Percentiles rank a stretch among this genome's conserved stretches.
These are phyloP conservation scores for Candida qinlingensis DNA, from an alignment of 805 yeast genomes.

Conservation along the genomic window DNA sequence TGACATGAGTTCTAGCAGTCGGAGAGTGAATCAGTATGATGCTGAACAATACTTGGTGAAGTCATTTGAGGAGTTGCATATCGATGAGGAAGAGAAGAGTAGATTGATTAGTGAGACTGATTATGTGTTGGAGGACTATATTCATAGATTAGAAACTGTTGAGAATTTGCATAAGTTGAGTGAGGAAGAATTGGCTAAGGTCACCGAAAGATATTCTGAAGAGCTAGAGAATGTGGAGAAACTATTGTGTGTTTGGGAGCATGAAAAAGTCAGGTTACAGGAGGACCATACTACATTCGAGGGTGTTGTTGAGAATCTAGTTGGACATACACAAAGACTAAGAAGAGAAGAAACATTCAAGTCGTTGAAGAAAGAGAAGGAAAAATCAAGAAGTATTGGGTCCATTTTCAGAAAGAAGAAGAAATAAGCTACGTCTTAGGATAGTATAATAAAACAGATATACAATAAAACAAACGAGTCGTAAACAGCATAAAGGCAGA, in stretches of 20 bases:
- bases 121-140: slow-evolving; percentile 14
- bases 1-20: slow-evolving; percentile 26
- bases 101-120: slow-evolving; percentile 22
- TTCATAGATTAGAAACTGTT: slow-evolving; percentile 11
- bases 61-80: slow-evolving; percentile 27
- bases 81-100: slow-evolving; percentile 29
- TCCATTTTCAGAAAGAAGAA: slow-evolving; percentile 8
- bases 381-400: slow-evolving; percentile 14
- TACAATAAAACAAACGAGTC: no score
- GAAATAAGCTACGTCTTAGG: neutral
- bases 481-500: no score
- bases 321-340: slow-evolving; percentile 83
- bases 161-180: slow-evolving; percentile 24
- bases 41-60: slow-evolving; percentile 15
- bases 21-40: slow-evolving; percentile 20
- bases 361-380: slow-evolving; percentile 28
- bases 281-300: slow-evolving; percentile 76
- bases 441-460: no score
- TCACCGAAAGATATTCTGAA: slow-evolving; percentile 28
- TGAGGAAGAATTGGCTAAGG: slow-evolving; percentile 31
- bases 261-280: slow-evolving; percentile 41
- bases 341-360: slow-evolving; percentile 45
- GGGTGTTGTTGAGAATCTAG: slow-evolving; percentile 80
- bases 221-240: slow-evolving; percentile 34
- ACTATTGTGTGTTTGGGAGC: slow-evolving; percentile 45